Evolutionary conservation across 306 rosid species (phyloP).

Genomic region (Vigna reflexopilosa): DNA sequence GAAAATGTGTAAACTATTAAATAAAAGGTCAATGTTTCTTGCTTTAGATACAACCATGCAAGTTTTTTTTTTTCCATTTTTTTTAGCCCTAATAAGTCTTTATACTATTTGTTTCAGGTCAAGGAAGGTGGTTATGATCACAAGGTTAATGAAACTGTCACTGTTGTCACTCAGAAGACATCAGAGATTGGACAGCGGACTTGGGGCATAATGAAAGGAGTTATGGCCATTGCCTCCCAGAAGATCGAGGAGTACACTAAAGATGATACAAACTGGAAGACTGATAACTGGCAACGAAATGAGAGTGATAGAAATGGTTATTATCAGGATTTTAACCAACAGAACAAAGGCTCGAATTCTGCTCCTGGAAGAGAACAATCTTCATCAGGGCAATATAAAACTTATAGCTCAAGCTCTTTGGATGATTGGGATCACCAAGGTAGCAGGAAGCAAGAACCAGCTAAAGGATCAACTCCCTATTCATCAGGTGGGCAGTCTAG

Average conservation of each 20-base stretch:
- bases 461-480: constrained; percentile 26
- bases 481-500: constrained; percentile 51
- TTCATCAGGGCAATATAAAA: constrained; percentile 56
- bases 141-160: constrained; percentile 97
- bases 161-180: constrained; percentile 90
- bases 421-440: constrained; percentile 52
- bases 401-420: constrained; percentile 54
- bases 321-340: constrained; percentile 73
- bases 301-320: constrained; percentile 72
- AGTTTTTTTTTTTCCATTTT: not conserved
- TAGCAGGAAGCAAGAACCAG: constrained; percentile 36
- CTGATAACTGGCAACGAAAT: constrained; percentile 70
- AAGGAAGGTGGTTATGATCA: constrained; percentile 95
- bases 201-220: constrained; percentile 99
- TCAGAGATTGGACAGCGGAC: constrained; percentile 94
- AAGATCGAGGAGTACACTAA: constrained; percentile 89
- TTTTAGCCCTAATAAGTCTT: not conserved
- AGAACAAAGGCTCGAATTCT: constrained; percentile 71
- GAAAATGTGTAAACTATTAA: not conserved
- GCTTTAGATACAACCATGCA: not conserved
- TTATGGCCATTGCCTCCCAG: constrained; percentile 95
- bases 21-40: not conserved
- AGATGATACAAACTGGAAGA: constrained; percentile 67
- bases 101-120: constrained; percentile 59
- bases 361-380: constrained; percentile 70